phyloP scores from a whole-genome alignment of 352 stramenopile species.

The Globisporangium carolinianum region DNA sequence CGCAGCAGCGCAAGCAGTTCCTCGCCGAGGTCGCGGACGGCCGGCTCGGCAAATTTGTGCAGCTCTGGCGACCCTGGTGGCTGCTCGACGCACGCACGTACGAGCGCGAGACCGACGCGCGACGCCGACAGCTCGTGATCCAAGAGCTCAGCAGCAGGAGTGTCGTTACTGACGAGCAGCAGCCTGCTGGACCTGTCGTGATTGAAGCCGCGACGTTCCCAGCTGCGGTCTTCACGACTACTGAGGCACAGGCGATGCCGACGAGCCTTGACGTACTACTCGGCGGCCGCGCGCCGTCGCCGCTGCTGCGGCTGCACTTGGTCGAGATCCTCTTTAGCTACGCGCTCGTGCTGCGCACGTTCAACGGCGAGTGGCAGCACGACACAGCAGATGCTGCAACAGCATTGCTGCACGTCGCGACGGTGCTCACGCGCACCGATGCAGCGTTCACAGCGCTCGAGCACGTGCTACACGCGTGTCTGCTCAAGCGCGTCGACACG shows the following conservation, averaged over 20 bases:
- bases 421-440: slow-evolving; percentile 36
- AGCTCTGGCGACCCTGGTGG: slow-evolving; percentile 76
- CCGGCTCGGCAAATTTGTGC: slow-evolving; percentile 51
- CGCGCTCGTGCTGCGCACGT: slow-evolving; percentile 53
- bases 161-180: slow-evolving; percentile 3
- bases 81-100: slow-evolving; percentile 35
- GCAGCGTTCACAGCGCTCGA: slow-evolving; percentile 39
- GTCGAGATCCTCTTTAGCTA: slow-evolving; percentile 70
- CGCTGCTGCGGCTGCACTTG: slow-evolving; percentile 46
- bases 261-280: slow-evolving; percentile 26
- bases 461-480: slow-evolving; percentile 34
- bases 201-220: slow-evolving; percentile 38
- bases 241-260: slow-evolving; percentile 28
- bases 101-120: slow-evolving; percentile 34
- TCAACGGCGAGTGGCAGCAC: slow-evolving; percentile 73
- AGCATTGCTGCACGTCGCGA: slow-evolving; percentile 35
- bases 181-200: slow-evolving; percentile 12
- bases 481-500: slow-evolving; percentile 19
- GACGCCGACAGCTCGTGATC: slow-evolving; percentile 37
- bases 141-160: slow-evolving; percentile 25
- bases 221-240: slow-evolving; percentile 36
- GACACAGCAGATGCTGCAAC: slow-evolving; percentile 41
- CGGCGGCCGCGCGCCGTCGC: slow-evolving; percentile 22
- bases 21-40: slow-evolving; percentile 57
- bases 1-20: slow-evolving; percentile 49